Evolutionary conservation across 2,329 filamentous ascomycete species (phyloP).

Genomic region (Podosphaera leucotricha): DNA sequence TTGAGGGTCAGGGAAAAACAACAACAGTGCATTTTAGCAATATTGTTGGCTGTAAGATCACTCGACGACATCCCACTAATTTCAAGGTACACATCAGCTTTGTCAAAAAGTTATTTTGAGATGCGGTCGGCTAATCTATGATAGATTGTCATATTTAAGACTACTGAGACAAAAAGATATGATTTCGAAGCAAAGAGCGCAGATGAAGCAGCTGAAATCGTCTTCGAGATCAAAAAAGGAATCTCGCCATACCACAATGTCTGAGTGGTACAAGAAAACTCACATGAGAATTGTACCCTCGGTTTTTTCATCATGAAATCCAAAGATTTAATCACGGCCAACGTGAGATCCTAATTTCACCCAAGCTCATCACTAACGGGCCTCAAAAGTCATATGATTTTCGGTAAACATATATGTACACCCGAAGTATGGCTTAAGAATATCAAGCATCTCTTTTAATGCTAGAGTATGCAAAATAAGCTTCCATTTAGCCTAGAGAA

Average conservation of each 20-base stretch:
- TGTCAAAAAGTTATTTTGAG: constrained; percentile 29
- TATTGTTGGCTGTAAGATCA: constrained; percentile 62
- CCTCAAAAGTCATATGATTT: neutral
- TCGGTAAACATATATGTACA: neutral
- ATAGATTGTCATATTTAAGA: constrained; percentile 47
- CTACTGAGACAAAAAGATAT: constrained; percentile 56
- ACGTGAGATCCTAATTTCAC: neutral
- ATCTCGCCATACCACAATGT: constrained; percentile 34
- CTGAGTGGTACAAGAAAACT: neutral
- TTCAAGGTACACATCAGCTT: constrained; percentile 36
- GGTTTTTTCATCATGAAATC: neutral
- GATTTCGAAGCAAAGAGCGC: constrained; percentile 58
- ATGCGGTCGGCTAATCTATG: constrained; percentile 18
- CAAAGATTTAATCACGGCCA: neutral
- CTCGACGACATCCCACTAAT: constrained; percentile 55
- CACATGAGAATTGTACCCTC: neutral
- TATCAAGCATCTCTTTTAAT: neutral
- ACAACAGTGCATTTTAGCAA: constrained; percentile 66
- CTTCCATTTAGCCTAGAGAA: neutral
- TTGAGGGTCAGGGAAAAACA: constrained; percentile 42
- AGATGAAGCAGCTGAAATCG: constrained; percentile 56
- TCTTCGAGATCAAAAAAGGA: constrained; percentile 54
- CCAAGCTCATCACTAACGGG: neutral
- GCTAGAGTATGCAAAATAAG: neutral
- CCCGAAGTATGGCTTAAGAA: neutral